phyloP scores from a whole-genome alignment of 1,284 basidiomycete genomes.

The Tausonia pullulans region DNA sequence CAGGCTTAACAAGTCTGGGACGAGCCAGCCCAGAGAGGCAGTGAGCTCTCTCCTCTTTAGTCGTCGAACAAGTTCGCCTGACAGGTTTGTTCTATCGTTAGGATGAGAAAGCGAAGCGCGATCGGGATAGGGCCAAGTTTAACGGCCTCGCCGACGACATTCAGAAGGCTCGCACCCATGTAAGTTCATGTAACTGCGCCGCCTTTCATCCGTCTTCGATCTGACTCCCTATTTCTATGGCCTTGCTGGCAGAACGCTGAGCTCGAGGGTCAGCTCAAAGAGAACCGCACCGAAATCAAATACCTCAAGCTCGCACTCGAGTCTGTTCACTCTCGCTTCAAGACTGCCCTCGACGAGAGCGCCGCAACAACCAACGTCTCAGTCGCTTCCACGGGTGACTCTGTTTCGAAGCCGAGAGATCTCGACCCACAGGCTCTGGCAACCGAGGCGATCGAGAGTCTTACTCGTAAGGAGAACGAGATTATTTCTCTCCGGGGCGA shows the following conservation, averaged over 20 bases:
- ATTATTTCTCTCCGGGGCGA: constrained; percentile 46
- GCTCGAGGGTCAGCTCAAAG: constrained; percentile 38
- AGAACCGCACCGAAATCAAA: constrained; percentile 59
- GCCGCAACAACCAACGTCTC: no score
- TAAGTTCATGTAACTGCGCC: constrained; percentile 23
- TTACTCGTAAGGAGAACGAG: constrained; percentile 59
- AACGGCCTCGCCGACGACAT: constrained; percentile 67
- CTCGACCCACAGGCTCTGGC: constrained; percentile 60
- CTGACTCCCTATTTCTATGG: not conserved
- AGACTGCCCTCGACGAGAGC: constrained; percentile 36
- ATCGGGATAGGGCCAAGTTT: constrained; percentile 63
- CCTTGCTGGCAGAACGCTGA: not conserved
- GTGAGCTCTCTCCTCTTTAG: constrained; percentile 36
- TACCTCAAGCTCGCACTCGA: constrained; percentile 74
- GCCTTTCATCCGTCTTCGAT: not conserved
- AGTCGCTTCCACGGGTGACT: not conserved
- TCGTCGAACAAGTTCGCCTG: not conserved
- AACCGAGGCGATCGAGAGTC: constrained; percentile 53
- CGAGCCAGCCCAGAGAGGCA: constrained; percentile 45
- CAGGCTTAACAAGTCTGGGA: constrained; percentile 47
- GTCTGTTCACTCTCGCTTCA: constrained; percentile 66
- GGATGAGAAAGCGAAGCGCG: constrained; percentile 65
- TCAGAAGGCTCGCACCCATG: constrained; percentile 55
- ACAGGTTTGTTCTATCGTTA: constrained; percentile 24
- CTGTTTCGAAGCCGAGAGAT: constrained; percentile 36